Evolutionary conservation across 495 filamentous ascomycete species (phyloP), one percentile per base, ranked within the genome.

Genomic region (Penicillium maclennaniae): DNA sequence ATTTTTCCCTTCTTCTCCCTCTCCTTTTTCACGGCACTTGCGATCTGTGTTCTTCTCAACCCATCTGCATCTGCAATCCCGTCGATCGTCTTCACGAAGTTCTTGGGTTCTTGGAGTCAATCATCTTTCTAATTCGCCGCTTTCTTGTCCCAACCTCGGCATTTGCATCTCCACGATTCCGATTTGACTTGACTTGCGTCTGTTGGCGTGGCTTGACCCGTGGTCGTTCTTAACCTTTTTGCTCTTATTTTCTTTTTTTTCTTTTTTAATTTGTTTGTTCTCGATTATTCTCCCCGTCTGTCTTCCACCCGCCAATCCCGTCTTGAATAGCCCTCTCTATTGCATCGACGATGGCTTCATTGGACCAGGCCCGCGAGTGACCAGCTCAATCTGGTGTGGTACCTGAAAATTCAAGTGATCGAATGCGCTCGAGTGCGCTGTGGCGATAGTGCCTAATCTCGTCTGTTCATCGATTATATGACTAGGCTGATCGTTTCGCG

Each of bases 1-100:
- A 14, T 27, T 36, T 51, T 20, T 43, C 45, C 27, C 21, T 53
- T 49, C 23, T 39, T 40, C 41, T 16, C 43, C 89, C 84, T 2
- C 66, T 41, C 34, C 37, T 27, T 21, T 21, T 39, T 43, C 20
- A 17, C 21, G 19, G 27, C 31, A 12, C 31, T 7, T 31, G 7
- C 4, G 27, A 7, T 2, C 15, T 34, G 10, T 4, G 2, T 10
- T 34, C 37, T 21, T 41, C 47, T 23, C 23, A 39, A 10, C 7
- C 6, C 16, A 47, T 23, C 1, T 15, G 12, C 21, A 38, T 39
- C 12, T 21, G 10, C 34, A 15, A 6, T 47, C 19, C 45, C 31
- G 25, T 55, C 49, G 17, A 36, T 21, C 38, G 16, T 47, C 53
- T 54, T 52, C 52, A 54, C 49, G 37, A 55, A 55, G 59, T 58